These are phyloP conservation scores for Dioscorea alata DNA, from an alignment of 106 monocot species.

Conservation along the genomic window DNA sequence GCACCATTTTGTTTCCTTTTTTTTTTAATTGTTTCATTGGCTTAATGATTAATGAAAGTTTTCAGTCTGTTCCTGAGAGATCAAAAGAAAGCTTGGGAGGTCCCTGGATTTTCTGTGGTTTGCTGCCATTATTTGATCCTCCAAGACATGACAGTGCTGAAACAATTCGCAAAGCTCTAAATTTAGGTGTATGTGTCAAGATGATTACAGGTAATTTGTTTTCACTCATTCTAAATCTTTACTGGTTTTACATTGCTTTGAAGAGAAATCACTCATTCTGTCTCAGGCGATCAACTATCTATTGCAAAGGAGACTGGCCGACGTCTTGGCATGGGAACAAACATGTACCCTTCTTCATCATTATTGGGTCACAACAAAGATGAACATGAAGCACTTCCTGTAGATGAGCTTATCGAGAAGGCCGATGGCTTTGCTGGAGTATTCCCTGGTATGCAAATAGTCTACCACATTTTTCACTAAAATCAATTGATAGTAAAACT, in stretches of 20 bases:
- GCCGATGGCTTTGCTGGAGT: constrained; percentile 81
- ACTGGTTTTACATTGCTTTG: too few relatives aligned
- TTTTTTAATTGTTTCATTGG: too few relatives aligned
- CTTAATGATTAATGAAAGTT: too few relatives aligned
- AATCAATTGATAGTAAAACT: too few relatives aligned
- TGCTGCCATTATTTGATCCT: constrained; percentile 66
- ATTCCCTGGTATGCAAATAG: constrained; percentile 38
- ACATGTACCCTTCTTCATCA: constrained; percentile 71
- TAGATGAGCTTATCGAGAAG: constrained; percentile 65
- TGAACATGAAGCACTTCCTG: constrained; percentile 7
- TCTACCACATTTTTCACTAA: too few relatives aligned
- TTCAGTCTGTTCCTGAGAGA: too few relatives aligned
- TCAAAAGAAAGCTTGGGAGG: too few relatives aligned
- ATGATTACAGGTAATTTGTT: constrained; percentile 49
- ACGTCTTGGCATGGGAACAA: constrained; percentile 76
- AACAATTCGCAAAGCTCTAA: constrained; percentile 59
- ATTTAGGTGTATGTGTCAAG: constrained; percentile 66
- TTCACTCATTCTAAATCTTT: not conserved
- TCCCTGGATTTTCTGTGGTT: constrained; percentile 42
- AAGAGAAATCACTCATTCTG: too few relatives aligned
- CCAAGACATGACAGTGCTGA: constrained; percentile 77
- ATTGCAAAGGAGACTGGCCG: constrained; percentile 73
- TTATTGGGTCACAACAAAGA: constrained; percentile 4
- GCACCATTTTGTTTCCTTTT: too few relatives aligned
- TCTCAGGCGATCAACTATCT: constrained; percentile 53